These are phyloP conservation scores for Adansonia rubrostipa DNA, from an alignment of 441 rosid species.

Conservation along the genomic window DNA sequence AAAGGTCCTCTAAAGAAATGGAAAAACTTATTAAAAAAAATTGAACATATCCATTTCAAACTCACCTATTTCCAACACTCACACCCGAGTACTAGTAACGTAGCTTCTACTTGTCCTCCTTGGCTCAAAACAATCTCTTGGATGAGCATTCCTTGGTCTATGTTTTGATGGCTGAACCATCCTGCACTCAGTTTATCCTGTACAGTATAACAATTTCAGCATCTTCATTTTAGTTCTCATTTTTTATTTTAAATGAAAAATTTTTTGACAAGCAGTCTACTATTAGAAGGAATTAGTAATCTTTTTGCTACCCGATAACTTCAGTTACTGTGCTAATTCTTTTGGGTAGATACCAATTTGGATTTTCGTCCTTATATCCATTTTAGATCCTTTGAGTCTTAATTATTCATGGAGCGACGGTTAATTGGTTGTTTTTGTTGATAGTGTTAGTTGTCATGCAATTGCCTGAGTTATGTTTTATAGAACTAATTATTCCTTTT, in stretches of 20 bases:
- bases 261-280: background rate
- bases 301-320: background rate
- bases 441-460: background rate
- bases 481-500: background rate
- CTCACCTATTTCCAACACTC: too few relatives aligned
- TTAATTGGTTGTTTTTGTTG: background rate
- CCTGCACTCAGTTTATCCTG: background rate
- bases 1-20: too few relatives aligned
- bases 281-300: background rate
- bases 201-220: background rate
- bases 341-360: background rate
- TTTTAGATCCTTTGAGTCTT: background rate
- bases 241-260: background rate
- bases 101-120: background rate
- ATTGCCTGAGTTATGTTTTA: background rate
- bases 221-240: constrained; percentile 9
- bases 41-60: too few relatives aligned
- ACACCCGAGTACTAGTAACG: too few relatives aligned
- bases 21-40: too few relatives aligned
- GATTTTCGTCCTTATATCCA: background rate
- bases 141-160: constrained; percentile 17
- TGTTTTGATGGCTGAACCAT: background rate
- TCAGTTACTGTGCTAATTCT: background rate
- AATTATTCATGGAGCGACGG: background rate
- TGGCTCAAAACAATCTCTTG: background rate